Conservation (phyloP, 345 rosid species). For the Camelina neglecta region DNA sequence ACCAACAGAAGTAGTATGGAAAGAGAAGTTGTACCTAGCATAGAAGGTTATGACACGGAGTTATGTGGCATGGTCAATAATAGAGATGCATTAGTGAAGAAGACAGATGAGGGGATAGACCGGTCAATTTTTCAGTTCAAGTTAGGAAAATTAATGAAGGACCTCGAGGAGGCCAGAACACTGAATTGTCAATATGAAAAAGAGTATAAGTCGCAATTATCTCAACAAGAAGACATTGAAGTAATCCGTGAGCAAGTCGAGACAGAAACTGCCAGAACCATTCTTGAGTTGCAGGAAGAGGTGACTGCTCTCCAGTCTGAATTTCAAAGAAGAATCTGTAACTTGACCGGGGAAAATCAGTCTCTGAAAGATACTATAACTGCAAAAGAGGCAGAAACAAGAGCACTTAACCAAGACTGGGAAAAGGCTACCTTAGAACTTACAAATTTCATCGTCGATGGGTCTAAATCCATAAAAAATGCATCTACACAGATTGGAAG, state of each 20-base stretch:
- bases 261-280: slow-evolving; percentile 75
- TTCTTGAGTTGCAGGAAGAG: slow-evolving; percentile 85
- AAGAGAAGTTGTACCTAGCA: slow-evolving; percentile 41
- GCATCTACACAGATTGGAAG: slow-evolving; percentile 72
- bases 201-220: slow-evolving; percentile 58
- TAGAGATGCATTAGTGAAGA: slow-evolving; percentile 32
- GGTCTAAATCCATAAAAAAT: slow-evolving; percentile 84
- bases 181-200: slow-evolving; percentile 63
- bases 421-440: slow-evolving; percentile 84
- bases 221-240: slow-evolving; percentile 65
- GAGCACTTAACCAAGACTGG: slow-evolving; percentile 64
- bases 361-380: slow-evolving; percentile 55
- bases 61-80: slow-evolving; percentile 37
- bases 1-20: slow-evolving; percentile 48
- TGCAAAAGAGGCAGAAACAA: slow-evolving; percentile 66
- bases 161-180: slow-evolving; percentile 63
- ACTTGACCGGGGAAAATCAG: slow-evolving; percentile 58
- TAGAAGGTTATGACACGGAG: slow-evolving; percentile 40
- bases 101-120: slow-evolving; percentile 44
- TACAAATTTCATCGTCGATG: slow-evolving; percentile 77
- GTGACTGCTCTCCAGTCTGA: slow-evolving; percentile 65
- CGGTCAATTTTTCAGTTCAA: slow-evolving; percentile 53
- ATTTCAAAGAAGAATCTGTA: slow-evolving; percentile 57
- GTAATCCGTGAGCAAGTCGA: slow-evolving; percentile 82
- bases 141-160: slow-evolving; percentile 56